A percentile compares a stretch with the other conserved stretches of the same genome.
These are phyloP conservation scores for Claviceps sp. DNA, from an alignment of 2,329 filamentous ascomycete species.

Conservation along the genomic window DNA sequence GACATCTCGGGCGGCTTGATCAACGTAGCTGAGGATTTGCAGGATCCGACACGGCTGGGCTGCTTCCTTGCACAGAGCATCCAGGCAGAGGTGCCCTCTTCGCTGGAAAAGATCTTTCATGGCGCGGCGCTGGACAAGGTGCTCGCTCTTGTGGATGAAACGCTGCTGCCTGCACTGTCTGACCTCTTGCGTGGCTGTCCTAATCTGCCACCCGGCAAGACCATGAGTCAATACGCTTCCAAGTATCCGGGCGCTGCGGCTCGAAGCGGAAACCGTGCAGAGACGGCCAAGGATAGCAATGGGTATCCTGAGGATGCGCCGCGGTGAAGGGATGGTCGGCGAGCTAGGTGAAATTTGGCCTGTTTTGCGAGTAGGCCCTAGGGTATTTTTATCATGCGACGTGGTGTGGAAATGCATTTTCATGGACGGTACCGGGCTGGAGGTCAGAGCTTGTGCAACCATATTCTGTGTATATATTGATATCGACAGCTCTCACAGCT, in stretches of 20 bases:
- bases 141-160: not conserved
- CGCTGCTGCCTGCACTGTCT: slow-evolving; percentile 1
- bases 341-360: not conserved
- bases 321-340: not conserved
- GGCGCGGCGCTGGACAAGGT: slow-evolving; percentile 1
- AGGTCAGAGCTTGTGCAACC: no score
- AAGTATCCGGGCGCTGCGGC: slow-evolving; percentile 1
- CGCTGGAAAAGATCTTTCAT: slow-evolving; percentile 3
- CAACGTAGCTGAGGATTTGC: slow-evolving; percentile 15
- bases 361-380: not conserved
- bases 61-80: slow-evolving; percentile 5
- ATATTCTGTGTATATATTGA: no score
- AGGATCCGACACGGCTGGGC: not conserved
- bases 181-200: slow-evolving; percentile 1
- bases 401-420: no score
- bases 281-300: slow-evolving; percentile 4
- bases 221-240: slow-evolving; percentile 3
- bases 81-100: slow-evolving; percentile 5
- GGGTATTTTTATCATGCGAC: not conserved
- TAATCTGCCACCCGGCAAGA: slow-evolving; percentile 5
- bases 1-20: slow-evolving; percentile 32
- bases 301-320: slow-evolving; percentile 4
- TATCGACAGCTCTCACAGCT: no score
- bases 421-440: no score
- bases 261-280: not conserved